Base-by-base conservation (phyloP, 495 filamentous ascomycete species). In the Trichoderma gamsii region DNA sequence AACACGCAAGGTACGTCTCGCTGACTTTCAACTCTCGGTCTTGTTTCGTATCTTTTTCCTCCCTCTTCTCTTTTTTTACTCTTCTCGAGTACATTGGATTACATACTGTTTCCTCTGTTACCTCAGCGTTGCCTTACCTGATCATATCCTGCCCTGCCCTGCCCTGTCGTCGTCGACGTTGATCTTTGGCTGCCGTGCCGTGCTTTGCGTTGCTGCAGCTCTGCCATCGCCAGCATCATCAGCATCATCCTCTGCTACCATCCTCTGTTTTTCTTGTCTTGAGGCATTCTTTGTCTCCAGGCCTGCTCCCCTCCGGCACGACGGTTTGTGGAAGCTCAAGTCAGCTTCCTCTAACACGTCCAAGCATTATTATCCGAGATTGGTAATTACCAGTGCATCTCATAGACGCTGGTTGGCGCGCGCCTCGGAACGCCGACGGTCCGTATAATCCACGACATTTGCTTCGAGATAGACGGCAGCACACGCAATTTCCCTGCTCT, bases 161-260 rank as follows among this genome's bases (percentile, higher is more conserved):
- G 49, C 16, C 5, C 46, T 51, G 46, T 13, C n/a, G 16, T 18
- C 5, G 46, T 51, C 11, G 9, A 6, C 46, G 15, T 51, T 15
- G 16, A 18, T 18, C 16, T n/a, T 15, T 51, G 5, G 5, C 16
- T 51, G 49, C 21, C 27, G 27, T 29, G 56, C 23, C 12, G 4
- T 61, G 56, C 56, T 56, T 25, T n/a, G 51, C 51, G 51, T 56
- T 56, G 51, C 51, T 56, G 51, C 51, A 56, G 56, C 56, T 13
- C 16, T 61, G 56, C 23, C 56, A 61, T 12, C 56, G 27, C 23
- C 56, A 61, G 23, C 56, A 61, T 56, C 51, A 11, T 21, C 27
- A 61, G 23, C 56, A 61, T 32, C 25, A 61, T 15, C 51, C 3
- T 23, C n/a, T 11, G 7, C 21, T 16, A 8, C 4, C 51, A 56